A percentile compares a stretch with the other conserved stretches of the same genome.
Evolutionary conservation across 192 early-diverging fungal genomes (phyloP).

Genomic region (Fimicolochytrium jonesii): DNA sequence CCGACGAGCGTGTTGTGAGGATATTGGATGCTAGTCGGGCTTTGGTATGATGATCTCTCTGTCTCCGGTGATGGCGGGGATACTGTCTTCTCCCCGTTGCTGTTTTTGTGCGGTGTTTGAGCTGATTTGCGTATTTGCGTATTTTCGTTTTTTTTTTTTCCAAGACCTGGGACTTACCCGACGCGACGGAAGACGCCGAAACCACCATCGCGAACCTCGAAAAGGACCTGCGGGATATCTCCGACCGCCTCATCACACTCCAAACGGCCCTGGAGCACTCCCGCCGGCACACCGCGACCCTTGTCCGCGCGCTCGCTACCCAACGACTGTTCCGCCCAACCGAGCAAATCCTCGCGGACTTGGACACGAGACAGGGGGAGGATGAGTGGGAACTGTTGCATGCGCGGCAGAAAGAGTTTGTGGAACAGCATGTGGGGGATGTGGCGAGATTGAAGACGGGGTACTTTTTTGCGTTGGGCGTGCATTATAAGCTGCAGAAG

Average conservation of each 20-base stretch:
- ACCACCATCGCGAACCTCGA: not conserved
- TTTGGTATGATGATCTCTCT: not conserved
- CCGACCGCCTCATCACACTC: conserved; percentile 8
- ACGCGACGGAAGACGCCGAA: not conserved
- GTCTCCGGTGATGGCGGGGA: not conserved
- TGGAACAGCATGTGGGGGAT: not conserved
- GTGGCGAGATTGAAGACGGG: conserved; percentile 4
- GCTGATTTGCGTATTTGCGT: not conserved
- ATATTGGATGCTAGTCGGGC: not conserved
- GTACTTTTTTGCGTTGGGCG: conserved; percentile 22
- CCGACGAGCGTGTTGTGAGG: conserved; percentile 1
- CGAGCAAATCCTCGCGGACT: not conserved
- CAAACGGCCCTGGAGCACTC: conserved; percentile 11
- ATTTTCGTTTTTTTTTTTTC: not conserved
- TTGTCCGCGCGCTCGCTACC: not conserved
- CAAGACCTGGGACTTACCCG: not conserved
- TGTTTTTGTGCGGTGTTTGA: not conserved
- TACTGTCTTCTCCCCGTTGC: too few relatives aligned
- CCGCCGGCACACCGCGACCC: not conserved
- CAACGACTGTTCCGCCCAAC: too few relatives aligned
- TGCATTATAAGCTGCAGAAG: not conserved
- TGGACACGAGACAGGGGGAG: not conserved
- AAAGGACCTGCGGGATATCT: conserved; percentile 13
- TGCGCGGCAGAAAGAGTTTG: not conserved
- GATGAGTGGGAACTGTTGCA: not conserved